phyloP scores from a whole-genome alignment of 495 filamentous ascomycete species.

The Lasiosphaeris hirsuta region DNA sequence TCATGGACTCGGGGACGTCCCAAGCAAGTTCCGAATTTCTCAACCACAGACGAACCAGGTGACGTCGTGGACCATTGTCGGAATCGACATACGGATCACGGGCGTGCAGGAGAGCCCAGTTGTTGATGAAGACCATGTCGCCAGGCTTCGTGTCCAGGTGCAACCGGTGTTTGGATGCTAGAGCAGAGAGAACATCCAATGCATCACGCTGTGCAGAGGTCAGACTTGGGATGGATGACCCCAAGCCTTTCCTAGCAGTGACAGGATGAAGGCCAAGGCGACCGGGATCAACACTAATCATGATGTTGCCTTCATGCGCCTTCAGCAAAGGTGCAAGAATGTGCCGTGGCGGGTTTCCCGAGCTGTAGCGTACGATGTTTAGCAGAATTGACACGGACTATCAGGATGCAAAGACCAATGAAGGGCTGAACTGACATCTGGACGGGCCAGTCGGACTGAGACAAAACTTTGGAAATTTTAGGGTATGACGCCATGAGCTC shows the following conservation, averaged over 20 bases:
- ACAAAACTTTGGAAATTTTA: slow-evolving; percentile 29
- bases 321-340: slow-evolving; percentile 39
- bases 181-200: slow-evolving; percentile 29
- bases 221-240: slow-evolving; percentile 31
- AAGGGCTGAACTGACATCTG: slow-evolving; percentile 36
- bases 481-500: slow-evolving; percentile 33
- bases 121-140: slow-evolving; percentile 63
- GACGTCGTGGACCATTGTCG: slow-evolving; percentile 29
- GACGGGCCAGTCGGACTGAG: slow-evolving; percentile 37
- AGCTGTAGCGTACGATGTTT: slow-evolving; percentile 22
- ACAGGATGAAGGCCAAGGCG: slow-evolving; percentile 43
- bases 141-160: slow-evolving; percentile 50
- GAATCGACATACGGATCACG: slow-evolving; percentile 47
- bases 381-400: neutral
- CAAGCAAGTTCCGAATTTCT: slow-evolving; percentile 41
- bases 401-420: slow-evolving; percentile 1
- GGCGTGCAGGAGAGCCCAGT: slow-evolving; percentile 58
- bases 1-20: slow-evolving; percentile 39
- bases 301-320: slow-evolving; percentile 31
- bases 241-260: slow-evolving; percentile 5
- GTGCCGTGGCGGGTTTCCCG: slow-evolving; percentile 31
- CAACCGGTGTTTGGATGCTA: slow-evolving; percentile 34
- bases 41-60: slow-evolving; percentile 52
- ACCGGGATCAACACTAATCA: slow-evolving; percentile 40
- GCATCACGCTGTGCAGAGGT: slow-evolving; percentile 33